These are phyloP conservation scores for Boletus edulis DNA, from an alignment of 768 basidiomycete genomes.

Conservation along the genomic window DNA sequence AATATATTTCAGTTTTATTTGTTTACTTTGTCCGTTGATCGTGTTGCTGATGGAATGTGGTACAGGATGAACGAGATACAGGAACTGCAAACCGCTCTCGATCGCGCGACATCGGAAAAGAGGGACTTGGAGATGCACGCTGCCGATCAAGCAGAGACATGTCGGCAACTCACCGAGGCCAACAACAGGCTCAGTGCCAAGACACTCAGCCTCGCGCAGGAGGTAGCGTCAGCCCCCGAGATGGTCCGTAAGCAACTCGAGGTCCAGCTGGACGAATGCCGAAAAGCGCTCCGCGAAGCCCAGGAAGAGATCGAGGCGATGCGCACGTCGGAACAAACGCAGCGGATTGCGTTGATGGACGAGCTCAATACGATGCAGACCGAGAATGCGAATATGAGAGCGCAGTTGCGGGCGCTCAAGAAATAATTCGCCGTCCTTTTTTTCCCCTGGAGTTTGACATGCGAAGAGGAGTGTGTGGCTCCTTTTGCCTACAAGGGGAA, in stretches of 20 bases:
- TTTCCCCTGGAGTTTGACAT: not conserved
- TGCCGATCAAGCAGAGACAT: conserved; percentile 71
- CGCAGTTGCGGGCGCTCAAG: conserved; percentile 65
- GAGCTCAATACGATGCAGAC: conserved; percentile 83
- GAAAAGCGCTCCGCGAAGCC: conserved; percentile 59
- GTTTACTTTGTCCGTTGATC: not conserved
- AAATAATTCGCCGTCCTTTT: conserved; percentile 8
- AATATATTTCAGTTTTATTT: not conserved
- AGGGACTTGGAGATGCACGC: conserved; percentile 65
- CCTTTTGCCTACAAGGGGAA: not conserved
- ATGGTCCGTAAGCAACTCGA: conserved; percentile 63
- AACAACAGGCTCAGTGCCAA: conserved; percentile 76
- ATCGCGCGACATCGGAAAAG: conserved; percentile 60
- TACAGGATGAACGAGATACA: conserved; percentile 65
- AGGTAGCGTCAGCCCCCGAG: conserved; percentile 35
- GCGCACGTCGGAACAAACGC: conserved; percentile 70
- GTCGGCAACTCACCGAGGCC: conserved; percentile 69
- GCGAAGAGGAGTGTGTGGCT: not conserved
- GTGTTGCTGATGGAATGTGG: not conserved
- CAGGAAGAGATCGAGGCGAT: conserved; percentile 68
- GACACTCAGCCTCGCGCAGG: conserved; percentile 49
- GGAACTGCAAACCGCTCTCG: conserved; percentile 57
- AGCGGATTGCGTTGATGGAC: conserved; percentile 81
- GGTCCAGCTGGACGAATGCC: conserved; percentile 57
- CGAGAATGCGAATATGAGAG: conserved; percentile 68